Base-by-base conservation (phyloP, 1,139 yeast genomes). In the Suhomyces ambrosiae region DNA sequence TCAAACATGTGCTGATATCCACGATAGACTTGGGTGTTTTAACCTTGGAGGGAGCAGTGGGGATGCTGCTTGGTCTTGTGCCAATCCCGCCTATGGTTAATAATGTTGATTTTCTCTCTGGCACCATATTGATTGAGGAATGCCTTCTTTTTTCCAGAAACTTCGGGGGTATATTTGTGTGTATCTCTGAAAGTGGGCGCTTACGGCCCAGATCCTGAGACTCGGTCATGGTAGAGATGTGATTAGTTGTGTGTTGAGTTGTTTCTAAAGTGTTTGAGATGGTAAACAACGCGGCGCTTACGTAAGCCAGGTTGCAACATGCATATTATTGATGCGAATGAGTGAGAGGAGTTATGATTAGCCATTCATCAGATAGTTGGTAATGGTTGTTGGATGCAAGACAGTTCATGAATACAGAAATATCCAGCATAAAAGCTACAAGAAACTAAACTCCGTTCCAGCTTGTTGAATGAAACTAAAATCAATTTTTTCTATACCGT, bases 1-100 rank as follows among this genome's bases (percentile, higher is more conserved):
- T 40, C 27, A 45, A 33, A 23, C 41, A 45, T 7, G 46, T 35
- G 18, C 40, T 42, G 14, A 43, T 34, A 16, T 45, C 47, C 3
- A 41, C 35, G 11, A 41, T 23, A 3, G 33, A 11, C 26, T 25
- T 35, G 10, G 29, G 22, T 2, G 15, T 12, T 12, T 23, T 15
- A 9, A 16, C 33, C 14, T 24, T 36, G 3, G 37, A 10, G 3
- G 43, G 39, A 5, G 43, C 36, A 9, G 33, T 14, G 2, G 43
- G 43, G 10, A 40, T 40, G 17, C 40, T 33, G 13, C 30, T 21
- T 11, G 43, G 43, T 11, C 29, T 32, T 10, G 32, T n/a, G 9
- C 24, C 7, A 3, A 10, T 7, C 2, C 16, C 19, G 10, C 32
- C 16, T 2, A n/a, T 22, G 21, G 19, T 28, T 3, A 23, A 10